phyloP scores from a whole-genome alignment of 163 green algal species.

The Prototheca cutis region DNA sequence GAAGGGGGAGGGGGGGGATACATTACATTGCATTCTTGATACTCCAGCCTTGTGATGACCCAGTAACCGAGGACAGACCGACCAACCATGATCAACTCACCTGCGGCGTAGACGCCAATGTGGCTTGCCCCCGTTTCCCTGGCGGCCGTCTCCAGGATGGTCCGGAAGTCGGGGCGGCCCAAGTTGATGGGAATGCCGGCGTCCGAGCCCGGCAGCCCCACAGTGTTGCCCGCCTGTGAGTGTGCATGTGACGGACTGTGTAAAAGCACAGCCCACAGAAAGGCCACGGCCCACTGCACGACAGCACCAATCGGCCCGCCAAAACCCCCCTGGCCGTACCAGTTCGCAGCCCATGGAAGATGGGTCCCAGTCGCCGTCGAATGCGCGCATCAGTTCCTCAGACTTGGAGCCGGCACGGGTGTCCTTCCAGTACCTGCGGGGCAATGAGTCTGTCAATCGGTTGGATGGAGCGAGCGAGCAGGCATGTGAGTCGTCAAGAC shows the following conservation, averaged over 20 bases:
- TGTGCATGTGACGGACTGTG: not conserved
- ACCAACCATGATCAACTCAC: not conserved
- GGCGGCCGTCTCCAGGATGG: not conserved
- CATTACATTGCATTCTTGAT: no score
- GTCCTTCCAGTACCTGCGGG: not conserved
- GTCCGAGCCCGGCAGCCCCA: not conserved
- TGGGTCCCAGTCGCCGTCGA: not conserved
- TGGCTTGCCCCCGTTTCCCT: not conserved
- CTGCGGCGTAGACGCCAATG: not conserved
- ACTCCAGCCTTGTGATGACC: no score
- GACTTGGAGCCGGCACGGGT: not conserved
- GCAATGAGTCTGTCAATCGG: no score
- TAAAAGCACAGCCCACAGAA: no score
- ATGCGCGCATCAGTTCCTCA: not conserved
- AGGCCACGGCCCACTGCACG: no score
- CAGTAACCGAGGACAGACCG: no score
- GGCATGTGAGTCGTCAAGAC: no score
- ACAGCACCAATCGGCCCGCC: no score
- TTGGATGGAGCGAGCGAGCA: no score
- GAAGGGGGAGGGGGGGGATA: no score
- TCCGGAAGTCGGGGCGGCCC: not conserved
- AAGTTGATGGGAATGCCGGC: not conserved
- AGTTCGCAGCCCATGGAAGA: not conserved
- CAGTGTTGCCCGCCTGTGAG: not conserved
- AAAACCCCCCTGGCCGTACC: no score